Evolutionary conservation across 169 alveolate genomes (phyloP).

Genomic region (Plasmodium cynomolgi): DNA sequence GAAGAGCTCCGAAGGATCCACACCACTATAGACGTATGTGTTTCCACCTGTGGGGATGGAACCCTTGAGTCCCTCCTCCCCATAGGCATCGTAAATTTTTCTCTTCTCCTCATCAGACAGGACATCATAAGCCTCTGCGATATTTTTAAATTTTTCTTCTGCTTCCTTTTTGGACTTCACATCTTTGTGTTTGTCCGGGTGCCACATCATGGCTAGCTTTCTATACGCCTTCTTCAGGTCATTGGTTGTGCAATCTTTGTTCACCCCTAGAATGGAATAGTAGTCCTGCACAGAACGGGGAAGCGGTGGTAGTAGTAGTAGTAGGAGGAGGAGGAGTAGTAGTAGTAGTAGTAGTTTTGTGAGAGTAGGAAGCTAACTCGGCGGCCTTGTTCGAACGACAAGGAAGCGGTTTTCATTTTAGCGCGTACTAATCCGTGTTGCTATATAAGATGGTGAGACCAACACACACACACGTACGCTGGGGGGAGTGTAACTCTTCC

Average conservation of each 20-base stretch:
- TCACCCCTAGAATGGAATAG: conserved; percentile 84
- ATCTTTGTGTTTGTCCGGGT: conserved; percentile 97
- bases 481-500: neutral
- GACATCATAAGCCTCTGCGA: conserved; percentile 96
- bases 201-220: conserved; percentile 93
- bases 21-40: conserved; percentile 80
- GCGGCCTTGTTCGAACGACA: neutral
- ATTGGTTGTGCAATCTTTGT: conserved; percentile 83
- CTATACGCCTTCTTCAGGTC: conserved; percentile 94
- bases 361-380: neutral
- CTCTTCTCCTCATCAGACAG: conserved; percentile 95
- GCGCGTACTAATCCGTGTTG: neutral
- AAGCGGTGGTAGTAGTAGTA: conserved; percentile 10
- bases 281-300: conserved; percentile 71
- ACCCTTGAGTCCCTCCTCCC: conserved; percentile 96
- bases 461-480: neutral
- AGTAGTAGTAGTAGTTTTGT: too few species aligned
- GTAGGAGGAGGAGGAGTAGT: too few species aligned
- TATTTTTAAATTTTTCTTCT: conserved; percentile 92
- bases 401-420: neutral
- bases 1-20: conserved; percentile 88
- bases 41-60: conserved; percentile 79
- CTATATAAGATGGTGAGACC: neutral
- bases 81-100: conserved; percentile 95
- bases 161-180: conserved; percentile 82